Evolutionary conservation across 2,329 filamentous ascomycete species (phyloP).

Genomic region (Trichoderma endophyticum): DNA sequence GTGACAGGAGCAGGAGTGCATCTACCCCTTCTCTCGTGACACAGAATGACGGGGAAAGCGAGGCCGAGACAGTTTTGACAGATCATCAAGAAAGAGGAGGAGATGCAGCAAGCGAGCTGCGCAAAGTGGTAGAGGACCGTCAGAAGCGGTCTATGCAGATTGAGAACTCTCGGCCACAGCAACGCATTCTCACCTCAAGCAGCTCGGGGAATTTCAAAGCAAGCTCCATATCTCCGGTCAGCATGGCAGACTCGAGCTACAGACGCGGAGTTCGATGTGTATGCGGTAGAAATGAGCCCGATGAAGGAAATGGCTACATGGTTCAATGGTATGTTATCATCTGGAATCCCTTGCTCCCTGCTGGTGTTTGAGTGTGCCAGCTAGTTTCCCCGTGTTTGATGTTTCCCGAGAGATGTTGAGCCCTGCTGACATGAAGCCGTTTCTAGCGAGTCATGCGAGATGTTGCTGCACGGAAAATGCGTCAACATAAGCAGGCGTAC

Average conservation of each 20-base stretch:
- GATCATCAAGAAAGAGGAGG: slow-evolving; percentile 44
- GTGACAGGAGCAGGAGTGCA: slow-evolving; percentile 48
- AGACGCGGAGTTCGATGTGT: slow-evolving; percentile 53
- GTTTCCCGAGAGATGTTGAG: neutral
- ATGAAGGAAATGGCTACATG: slow-evolving; percentile 53
- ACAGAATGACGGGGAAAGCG: slow-evolving; percentile 50
- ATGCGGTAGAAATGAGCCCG: slow-evolving; percentile 46
- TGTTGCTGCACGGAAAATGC: slow-evolving; percentile 63
- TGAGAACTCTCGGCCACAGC: slow-evolving; percentile 32
- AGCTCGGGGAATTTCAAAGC: slow-evolving; percentile 33
- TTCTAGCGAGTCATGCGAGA: slow-evolving; percentile 59
- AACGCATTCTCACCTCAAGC: slow-evolving; percentile 31
- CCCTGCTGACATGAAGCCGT: neutral
- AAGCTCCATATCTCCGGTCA: slow-evolving; percentile 49
- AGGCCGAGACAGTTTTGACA: slow-evolving; percentile 57
- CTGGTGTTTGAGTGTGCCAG: neutral
- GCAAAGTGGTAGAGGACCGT: slow-evolving; percentile 54
- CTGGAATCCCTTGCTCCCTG: neutral
- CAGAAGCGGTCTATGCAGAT: slow-evolving; percentile 41
- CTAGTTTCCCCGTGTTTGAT: neutral
- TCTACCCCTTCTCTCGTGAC: slow-evolving; percentile 33
- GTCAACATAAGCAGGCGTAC: slow-evolving; percentile 56
- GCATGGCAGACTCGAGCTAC: slow-evolving; percentile 48
- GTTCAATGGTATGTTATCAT: slow-evolving; percentile 58
- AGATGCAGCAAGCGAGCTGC: slow-evolving; percentile 59